Base-by-base conservation (phyloP, 2,329 filamentous ascomycete species). In the Sporothrix variecibatus region DNA sequence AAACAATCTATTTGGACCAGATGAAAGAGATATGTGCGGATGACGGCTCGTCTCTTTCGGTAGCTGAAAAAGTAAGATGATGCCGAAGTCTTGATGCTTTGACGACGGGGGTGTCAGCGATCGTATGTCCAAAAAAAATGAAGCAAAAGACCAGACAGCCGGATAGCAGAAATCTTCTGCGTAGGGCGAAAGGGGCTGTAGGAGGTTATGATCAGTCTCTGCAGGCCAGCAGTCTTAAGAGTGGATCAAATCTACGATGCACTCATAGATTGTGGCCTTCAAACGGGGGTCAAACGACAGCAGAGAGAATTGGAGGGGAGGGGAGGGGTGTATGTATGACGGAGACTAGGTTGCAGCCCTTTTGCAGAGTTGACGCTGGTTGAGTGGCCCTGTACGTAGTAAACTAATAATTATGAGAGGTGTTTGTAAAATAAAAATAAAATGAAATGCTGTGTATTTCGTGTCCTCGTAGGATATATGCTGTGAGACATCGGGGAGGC, bases 401-500 rank as follows among this genome's bases (percentile, higher is more conserved):
- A 23, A 58, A n/a, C 5, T 20, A 53, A 49, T 28, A 15, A 65
- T 11, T 20, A 23, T 3, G 7, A 31, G 3, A 62, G 23, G 15
- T 56, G 6, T 17, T 60, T 56, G 6, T 23, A 68, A 49, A 68
- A 20, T 7, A 34, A 31, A 7, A 60, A 69, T n/a, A 53, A 51
- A 40, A 40, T 3, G 3, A 28, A 43, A 64, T 40, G 46, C 38
- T 78, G 77, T 78, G 75, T 77, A 56, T 78, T 79, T 77, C 80
- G 81, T 82, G 79, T 79, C 12, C 78, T 73, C 75, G 77, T 76
- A 77, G 75, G 64, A 34, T 64, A 58, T 46, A 71, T 73, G 72
- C 76, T 76, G 79, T 81, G 78, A 82, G 80, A 82, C 81, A 82
- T 79, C 74, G 77, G 78, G 73, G 75, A 77, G 73, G 73, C 72